phyloP scores from a whole-genome alignment of 768 basidiomycete genomes.

The Suillus luteus region DNA sequence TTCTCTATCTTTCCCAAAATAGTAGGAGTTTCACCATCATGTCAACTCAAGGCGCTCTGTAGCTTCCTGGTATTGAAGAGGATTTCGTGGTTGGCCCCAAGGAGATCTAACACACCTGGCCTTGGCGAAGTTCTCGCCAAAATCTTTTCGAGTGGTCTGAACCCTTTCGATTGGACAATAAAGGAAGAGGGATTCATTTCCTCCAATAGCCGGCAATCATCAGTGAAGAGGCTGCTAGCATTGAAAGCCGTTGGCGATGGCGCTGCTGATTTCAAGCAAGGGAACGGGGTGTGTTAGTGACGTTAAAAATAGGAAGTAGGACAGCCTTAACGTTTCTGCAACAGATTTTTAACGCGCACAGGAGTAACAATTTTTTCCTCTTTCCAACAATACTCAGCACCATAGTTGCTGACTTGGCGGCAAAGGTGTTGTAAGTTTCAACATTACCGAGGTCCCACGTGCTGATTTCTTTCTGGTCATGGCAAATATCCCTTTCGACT shows the following conservation, averaged over 20 bases:
- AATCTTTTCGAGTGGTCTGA: conserved; percentile 40
- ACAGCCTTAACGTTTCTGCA: neutral
- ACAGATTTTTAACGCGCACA: conserved; percentile 18
- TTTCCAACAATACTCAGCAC: conserved; percentile 32
- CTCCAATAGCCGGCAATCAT: conserved; percentile 37
- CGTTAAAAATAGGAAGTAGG: neutral
- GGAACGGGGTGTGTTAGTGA: conserved; percentile 40
- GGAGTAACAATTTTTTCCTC: conserved; percentile 15
- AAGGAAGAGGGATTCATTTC: conserved; percentile 12
- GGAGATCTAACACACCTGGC: conserved; percentile 38
- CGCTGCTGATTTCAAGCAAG: conserved; percentile 38
- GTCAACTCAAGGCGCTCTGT: conserved; percentile 20
- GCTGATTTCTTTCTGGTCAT: conserved; percentile 27
- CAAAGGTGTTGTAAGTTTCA: conserved; percentile 15
- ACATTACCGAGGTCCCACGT: neutral
- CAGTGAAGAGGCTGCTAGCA: conserved; percentile 41
- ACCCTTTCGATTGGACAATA: conserved; percentile 45
- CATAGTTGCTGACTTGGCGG: conserved; percentile 24
- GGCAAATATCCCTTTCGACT: conserved; percentile 37
- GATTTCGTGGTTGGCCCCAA: conserved; percentile 15
- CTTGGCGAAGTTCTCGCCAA: conserved; percentile 45
- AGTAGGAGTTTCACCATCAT: neutral
- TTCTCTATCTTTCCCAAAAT: neutral
- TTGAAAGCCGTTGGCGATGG: conserved; percentile 39
- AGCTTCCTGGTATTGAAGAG: conserved; percentile 18